Percentiles rank a stretch among this genome's conserved stretches.
Conservation (phyloP, 257 asterid genomes). For the Verbascum thapsus region DNA sequence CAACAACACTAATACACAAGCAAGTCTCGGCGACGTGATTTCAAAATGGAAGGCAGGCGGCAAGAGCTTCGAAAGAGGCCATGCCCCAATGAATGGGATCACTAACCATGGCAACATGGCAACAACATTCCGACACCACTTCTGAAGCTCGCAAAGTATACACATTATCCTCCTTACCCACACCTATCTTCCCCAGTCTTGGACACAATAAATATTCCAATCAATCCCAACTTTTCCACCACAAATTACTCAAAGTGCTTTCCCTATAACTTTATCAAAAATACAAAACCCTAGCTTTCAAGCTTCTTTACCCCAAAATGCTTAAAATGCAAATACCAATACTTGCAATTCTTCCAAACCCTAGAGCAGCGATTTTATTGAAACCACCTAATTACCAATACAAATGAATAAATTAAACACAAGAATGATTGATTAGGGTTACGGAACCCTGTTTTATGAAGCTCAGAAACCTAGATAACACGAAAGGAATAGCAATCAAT, state of each 20-base stretch:
- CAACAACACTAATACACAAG: slow-evolving; percentile 83
- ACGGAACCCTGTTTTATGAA: slow-evolving; percentile 38
- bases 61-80: slow-evolving; percentile 95
- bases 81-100: slow-evolving; percentile 87
- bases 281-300: slow-evolving; percentile 47
- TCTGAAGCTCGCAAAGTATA: slow-evolving; percentile 95
- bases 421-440: slow-evolving; percentile 25
- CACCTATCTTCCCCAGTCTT: slow-evolving; percentile 52
- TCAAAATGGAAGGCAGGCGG: slow-evolving; percentile 95
- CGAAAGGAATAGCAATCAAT: slow-evolving; percentile 58
- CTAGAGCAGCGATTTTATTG: slow-evolving; percentile 53
- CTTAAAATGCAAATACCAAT: slow-evolving; percentile 39
- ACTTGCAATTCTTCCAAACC: slow-evolving; percentile 57
- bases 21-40: slow-evolving; percentile 90
- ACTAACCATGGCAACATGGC: slow-evolving; percentile 99
- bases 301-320: slow-evolving; percentile 34
- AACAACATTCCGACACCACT: slow-evolving; percentile 92
- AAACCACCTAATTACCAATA: slow-evolving; percentile 44
- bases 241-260: slow-evolving; percentile 22
- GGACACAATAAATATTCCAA: slow-evolving; percentile 32
- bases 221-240: slow-evolving; percentile 30
- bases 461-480: slow-evolving; percentile 62
- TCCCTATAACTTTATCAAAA: slow-evolving; percentile 32
- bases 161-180: slow-evolving; percentile 97
- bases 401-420: slow-evolving; percentile 10